These are phyloP conservation scores for Gliomastix tumulicola DNA, from an alignment of 2,329 filamentous ascomycete genomes.

Conservation along the genomic window DNA sequence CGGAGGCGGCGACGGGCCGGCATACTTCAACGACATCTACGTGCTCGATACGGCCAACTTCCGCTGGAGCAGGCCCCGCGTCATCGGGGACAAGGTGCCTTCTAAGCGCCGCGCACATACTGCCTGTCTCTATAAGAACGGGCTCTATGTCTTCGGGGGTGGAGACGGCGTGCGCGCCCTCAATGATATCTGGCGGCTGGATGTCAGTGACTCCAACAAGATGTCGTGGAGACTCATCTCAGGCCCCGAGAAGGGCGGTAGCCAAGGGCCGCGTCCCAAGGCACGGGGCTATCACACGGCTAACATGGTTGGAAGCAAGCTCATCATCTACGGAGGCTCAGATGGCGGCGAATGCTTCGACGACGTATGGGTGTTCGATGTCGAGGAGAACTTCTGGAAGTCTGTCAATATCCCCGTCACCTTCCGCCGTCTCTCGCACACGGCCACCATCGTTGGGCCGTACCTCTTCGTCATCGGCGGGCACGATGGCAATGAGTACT, in stretches of 20 bases:
- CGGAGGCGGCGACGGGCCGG: constrained; percentile 62
- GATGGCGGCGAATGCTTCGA: constrained; percentile 67
- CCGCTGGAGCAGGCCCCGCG: constrained; percentile 56
- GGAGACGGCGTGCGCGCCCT: constrained; percentile 64
- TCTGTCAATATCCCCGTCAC: constrained; percentile 50
- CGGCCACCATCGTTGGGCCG: constrained; percentile 61
- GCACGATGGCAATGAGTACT: constrained; percentile 64
- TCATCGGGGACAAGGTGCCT: constrained; percentile 50
- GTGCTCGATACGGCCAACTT: constrained; percentile 66
- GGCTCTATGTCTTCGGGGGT: constrained; percentile 66
- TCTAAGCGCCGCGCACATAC: constrained; percentile 61
- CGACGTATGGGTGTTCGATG: constrained; percentile 68
- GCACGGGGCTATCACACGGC: constrained; percentile 65
- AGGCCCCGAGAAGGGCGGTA: constrained; percentile 23
- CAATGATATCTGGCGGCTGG: constrained; percentile 67
- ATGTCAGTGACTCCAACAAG: constrained; percentile 58
- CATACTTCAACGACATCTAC: constrained; percentile 67
- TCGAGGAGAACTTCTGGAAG: constrained; percentile 55
- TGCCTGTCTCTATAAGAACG: constrained; percentile 64
- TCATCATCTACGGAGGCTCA: constrained; percentile 64
- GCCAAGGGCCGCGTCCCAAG: constrained; percentile 43
- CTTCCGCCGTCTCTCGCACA: constrained; percentile 61
- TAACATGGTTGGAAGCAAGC: constrained; percentile 66
- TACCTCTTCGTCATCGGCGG: constrained; percentile 66
- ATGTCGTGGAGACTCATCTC: constrained; percentile 65